Evolutionary conservation across 306 rosid species (phyloP).

Genomic region (Cucurbita maxima): DNA sequence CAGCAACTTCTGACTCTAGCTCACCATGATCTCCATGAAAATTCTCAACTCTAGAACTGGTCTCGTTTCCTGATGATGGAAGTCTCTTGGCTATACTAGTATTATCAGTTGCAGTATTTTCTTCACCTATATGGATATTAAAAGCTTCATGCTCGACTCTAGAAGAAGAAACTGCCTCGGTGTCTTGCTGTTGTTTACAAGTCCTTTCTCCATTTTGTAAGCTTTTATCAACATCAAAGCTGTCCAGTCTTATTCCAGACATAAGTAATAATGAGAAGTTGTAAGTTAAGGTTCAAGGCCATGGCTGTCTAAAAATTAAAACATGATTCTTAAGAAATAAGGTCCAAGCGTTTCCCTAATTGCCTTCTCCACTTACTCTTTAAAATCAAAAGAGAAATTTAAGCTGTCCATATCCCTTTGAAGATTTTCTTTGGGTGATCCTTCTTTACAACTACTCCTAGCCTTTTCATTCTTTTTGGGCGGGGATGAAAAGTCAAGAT

Average conservation of each 20-base stretch:
- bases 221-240: slow-evolving; percentile 45
- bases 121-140: slow-evolving; percentile 20
- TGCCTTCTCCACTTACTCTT: slow-evolving; percentile 41
- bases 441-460: slow-evolving; percentile 32
- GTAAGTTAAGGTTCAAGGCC: not conserved
- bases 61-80: slow-evolving; percentile 24
- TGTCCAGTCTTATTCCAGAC: slow-evolving; percentile 35
- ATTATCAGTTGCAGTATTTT: slow-evolving; percentile 20
- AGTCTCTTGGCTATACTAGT: slow-evolving; percentile 15
- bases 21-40: slow-evolving; percentile 19
- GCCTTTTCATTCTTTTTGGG: slow-evolving; percentile 39
- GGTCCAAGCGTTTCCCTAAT: slow-evolving; percentile 4
- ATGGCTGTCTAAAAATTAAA: not conserved
- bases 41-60: slow-evolving; percentile 19
- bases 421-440: slow-evolving; percentile 31
- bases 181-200: slow-evolving; percentile 19
- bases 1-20: slow-evolving; percentile 21
- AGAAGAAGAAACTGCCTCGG: slow-evolving; percentile 24
- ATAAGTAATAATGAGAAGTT: slow-evolving; percentile 6
- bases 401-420: slow-evolving; percentile 35
- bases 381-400: slow-evolving; percentile 66
- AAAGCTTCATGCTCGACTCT: slow-evolving; percentile 22
- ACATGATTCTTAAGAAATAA: slow-evolving; percentile 1
- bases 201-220: slow-evolving; percentile 20
- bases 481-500: slow-evolving; percentile 56